A percentile compares a stretch with the other conserved stretches of the same genome.
phyloP scores from a whole-genome alignment of 2,329 filamentous ascomycete genomes.

The Trichoderma breve region DNA sequence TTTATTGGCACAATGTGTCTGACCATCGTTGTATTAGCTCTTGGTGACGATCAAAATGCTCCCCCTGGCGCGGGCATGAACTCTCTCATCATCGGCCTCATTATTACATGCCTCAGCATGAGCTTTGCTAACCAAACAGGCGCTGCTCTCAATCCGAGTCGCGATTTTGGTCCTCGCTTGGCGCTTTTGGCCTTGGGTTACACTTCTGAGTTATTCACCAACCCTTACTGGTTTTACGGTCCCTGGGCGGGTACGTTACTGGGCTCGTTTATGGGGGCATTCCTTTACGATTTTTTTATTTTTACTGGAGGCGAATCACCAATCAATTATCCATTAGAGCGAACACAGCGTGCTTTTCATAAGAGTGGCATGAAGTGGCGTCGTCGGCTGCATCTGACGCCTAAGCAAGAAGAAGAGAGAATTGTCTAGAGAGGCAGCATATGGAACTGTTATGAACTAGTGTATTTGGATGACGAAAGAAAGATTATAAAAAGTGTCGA shows the following conservation, averaged over 20 bases:
- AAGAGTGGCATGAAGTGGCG: constrained; percentile 7
- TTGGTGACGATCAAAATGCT: not conserved
- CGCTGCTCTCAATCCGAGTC: not conserved
- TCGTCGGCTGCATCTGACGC: not conserved
- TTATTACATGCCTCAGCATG: not conserved
- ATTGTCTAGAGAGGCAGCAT: not conserved
- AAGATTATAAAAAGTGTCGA: not conserved
- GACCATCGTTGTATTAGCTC: not conserved
- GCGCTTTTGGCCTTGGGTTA: not conserved
- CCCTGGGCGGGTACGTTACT: not conserved
- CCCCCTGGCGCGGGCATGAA: not conserved
- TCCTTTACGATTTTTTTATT: constrained; percentile 9
- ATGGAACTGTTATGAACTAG: not conserved
- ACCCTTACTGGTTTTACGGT: not conserved
- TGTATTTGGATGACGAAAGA: not conserved
- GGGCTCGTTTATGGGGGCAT: not conserved
- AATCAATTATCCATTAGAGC: constrained; percentile 7
- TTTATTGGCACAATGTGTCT: not conserved
- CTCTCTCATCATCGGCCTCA: not conserved
- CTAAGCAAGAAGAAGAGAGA: not conserved
- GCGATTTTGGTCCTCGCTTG: not conserved
- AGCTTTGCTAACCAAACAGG: not conserved
- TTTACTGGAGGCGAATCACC: constrained; percentile 2
- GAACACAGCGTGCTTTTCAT: not conserved
- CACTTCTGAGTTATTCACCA: not conserved